phyloP scores from a whole-genome alignment of 306 rosid species.

The Ormosia emarginata region DNA sequence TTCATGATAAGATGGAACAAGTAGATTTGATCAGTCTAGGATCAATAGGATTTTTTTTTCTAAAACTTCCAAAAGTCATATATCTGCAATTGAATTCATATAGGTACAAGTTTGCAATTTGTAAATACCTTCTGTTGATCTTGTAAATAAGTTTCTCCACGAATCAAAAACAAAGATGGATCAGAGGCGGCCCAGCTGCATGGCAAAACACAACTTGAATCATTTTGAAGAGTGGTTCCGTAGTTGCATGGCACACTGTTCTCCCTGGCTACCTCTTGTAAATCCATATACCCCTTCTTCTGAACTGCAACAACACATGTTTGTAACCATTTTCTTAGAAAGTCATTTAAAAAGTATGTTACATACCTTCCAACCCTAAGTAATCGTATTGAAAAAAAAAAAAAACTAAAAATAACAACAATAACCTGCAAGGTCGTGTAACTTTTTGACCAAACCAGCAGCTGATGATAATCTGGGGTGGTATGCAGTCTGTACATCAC shows the following conservation, averaged over 20 bases:
- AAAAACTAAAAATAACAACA: background rate
- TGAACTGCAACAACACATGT: slow-evolving; percentile 40
- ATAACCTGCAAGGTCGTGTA: slow-evolving; percentile 64
- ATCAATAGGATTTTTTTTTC: background rate
- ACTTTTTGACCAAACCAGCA: slow-evolving; percentile 47
- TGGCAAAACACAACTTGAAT: slow-evolving; percentile 41
- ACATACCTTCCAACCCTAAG: background rate
- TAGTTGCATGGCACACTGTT: slow-evolving; percentile 30
- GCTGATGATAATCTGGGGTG: slow-evolving; percentile 51
- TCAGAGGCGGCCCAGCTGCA: slow-evolving; percentile 59
- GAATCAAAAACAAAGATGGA: slow-evolving; percentile 61
- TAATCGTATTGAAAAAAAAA: background rate
- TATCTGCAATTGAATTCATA: background rate
- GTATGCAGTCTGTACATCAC: slow-evolving; percentile 33
- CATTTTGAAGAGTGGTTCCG: slow-evolving; percentile 62
- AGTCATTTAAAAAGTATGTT: background rate
- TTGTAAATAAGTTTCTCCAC: slow-evolving; percentile 50
- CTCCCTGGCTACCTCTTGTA: slow-evolving; percentile 41
- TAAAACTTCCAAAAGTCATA: background rate
- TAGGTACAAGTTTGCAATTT: background rate
- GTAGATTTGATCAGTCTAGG: background rate
- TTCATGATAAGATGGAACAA: background rate
- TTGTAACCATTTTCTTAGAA: background rate
- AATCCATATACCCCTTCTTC: slow-evolving; percentile 53
- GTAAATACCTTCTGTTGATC: slow-evolving; percentile 56